phyloP scores from a whole-genome alignment of 1,284 basidiomycete species.

The Malassezia slooffiae region DNA sequence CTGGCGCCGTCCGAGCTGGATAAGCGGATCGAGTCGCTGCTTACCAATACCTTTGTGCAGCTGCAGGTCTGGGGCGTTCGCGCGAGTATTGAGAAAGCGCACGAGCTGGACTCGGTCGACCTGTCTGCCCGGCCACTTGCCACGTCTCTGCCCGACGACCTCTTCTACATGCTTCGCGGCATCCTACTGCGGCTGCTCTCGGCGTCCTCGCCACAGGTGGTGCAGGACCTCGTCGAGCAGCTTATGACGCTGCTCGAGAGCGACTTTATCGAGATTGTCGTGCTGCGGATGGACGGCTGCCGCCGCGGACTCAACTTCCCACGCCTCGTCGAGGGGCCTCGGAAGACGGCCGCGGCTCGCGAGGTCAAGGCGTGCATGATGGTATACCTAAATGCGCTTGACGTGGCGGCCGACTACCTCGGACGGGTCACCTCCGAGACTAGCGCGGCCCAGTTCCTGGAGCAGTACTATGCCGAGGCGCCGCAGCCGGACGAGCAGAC shows the following conservation, averaged over 20 bases:
- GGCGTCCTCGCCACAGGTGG: slow-evolving; percentile 22
- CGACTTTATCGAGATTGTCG: slow-evolving; percentile 37
- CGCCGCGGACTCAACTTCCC: slow-evolving; percentile 26
- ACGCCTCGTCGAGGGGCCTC: slow-evolving; percentile 40
- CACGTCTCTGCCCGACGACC: slow-evolving; percentile 41
- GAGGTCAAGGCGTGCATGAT: slow-evolving; percentile 38
- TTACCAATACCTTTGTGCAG: slow-evolving; percentile 68
- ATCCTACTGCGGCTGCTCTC: slow-evolving; percentile 33
- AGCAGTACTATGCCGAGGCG: slow-evolving; percentile 17
- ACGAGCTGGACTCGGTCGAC: slow-evolving; percentile 22
- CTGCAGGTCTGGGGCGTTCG: slow-evolving; percentile 85
- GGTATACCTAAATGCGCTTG: slow-evolving; percentile 40
- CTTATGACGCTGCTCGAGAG: slow-evolving; percentile 27
- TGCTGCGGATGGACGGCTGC: slow-evolving; percentile 36
- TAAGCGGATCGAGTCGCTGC: slow-evolving; percentile 50
- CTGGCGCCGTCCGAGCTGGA: slow-evolving; percentile 52
- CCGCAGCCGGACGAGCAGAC: slow-evolving; percentile 9
- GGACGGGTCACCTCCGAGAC: slow-evolving; percentile 30
- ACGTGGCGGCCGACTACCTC: slow-evolving; percentile 32
- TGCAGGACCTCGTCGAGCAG: slow-evolving; percentile 18
- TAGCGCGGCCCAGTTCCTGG: slow-evolving; percentile 14
- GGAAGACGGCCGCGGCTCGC: slow-evolving; percentile 37
- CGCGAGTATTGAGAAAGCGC: slow-evolving; percentile 74
- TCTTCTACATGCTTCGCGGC: slow-evolving; percentile 41
- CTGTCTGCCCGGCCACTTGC: slow-evolving; percentile 24